These are phyloP conservation scores for Sporothrix luriei DNA, from an alignment of 2,329 filamentous ascomycete genomes.

Conservation along the genomic window DNA sequence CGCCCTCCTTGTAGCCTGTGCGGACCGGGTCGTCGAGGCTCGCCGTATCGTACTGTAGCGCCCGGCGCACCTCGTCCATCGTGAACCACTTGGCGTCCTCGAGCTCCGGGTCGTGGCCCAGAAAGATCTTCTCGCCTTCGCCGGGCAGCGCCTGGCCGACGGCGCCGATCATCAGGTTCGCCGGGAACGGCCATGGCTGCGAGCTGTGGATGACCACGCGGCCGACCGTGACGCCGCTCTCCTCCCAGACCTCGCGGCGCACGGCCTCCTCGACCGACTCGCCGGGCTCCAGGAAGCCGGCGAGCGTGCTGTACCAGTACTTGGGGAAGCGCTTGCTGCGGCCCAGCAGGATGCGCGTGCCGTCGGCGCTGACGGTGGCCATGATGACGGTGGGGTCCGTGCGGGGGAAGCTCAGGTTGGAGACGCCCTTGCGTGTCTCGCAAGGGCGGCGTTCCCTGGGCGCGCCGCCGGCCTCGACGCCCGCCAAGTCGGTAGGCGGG, in stretches of 20 bases:
- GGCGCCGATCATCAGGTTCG: slow-evolving; percentile 83
- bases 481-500: slow-evolving; percentile 67
- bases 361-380: slow-evolving; percentile 81
- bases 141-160: slow-evolving; percentile 81
- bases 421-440: slow-evolving; percentile 78
- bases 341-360: slow-evolving; percentile 77
- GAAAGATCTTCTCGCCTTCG: slow-evolving; percentile 73
- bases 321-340: slow-evolving; percentile 81
- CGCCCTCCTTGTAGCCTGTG: slow-evolving; percentile 72
- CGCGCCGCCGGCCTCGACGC: slow-evolving; percentile 48
- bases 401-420: slow-evolving; percentile 87
- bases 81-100: slow-evolving; percentile 88
- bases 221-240: slow-evolving; percentile 74
- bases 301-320: slow-evolving; percentile 85
- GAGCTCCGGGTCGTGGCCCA: slow-evolving; percentile 88
- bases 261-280: slow-evolving; percentile 86
- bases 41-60: slow-evolving; percentile 67
- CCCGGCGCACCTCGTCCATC: slow-evolving; percentile 77
- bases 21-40: slow-evolving; percentile 66
- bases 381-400: slow-evolving; percentile 96
- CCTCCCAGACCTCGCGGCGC: slow-evolving; percentile 82
- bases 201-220: slow-evolving; percentile 80
- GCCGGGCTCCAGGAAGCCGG: slow-evolving; percentile 82
- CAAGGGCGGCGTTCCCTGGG: slow-evolving; percentile 67
- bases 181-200: slow-evolving; percentile 86